Percentiles rank a stretch among this genome's conserved stretches.
phyloP scores from a whole-genome alignment of 2,329 filamentous ascomycete genomes.

The Chrysosphaeria jannelii region DNA sequence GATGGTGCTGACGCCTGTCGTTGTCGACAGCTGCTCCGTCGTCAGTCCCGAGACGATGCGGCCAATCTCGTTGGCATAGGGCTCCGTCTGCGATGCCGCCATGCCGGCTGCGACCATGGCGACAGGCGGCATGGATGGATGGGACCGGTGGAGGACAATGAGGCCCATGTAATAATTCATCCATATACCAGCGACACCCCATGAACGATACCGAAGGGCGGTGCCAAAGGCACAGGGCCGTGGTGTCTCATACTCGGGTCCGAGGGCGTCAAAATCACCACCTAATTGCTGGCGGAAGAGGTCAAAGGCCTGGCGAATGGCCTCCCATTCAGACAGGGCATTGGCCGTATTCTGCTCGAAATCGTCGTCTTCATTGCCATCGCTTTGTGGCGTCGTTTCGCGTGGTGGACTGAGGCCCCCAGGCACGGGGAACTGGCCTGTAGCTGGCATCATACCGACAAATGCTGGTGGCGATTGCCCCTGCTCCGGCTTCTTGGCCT shows the following conservation, averaged over 20 bases:
- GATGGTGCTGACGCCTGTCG: slow-evolving; percentile 36
- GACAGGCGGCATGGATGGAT: slow-evolving; percentile 74
- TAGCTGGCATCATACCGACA: slow-evolving; percentile 22
- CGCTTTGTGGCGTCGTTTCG: slow-evolving; percentile 12
- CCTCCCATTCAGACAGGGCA: slow-evolving; percentile 53
- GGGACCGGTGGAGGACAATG: slow-evolving; percentile 53
- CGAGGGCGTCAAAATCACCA: slow-evolving; percentile 45
- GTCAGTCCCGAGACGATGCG: slow-evolving; percentile 48
- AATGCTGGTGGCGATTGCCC: slow-evolving; percentile 16
- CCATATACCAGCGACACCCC: slow-evolving; percentile 70
- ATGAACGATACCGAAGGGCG: slow-evolving; percentile 55
- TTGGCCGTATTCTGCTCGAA: slow-evolving; percentile 32
- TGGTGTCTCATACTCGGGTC: slow-evolving; percentile 30
- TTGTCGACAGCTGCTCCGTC: slow-evolving; percentile 20
- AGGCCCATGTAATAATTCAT: slow-evolving; percentile 62
- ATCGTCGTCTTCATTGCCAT: slow-evolving; percentile 20
- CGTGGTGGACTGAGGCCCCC: slow-evolving; percentile 22
- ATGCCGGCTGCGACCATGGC: slow-evolving; percentile 66
- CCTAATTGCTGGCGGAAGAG: slow-evolving; percentile 35
- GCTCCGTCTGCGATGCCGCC: slow-evolving; percentile 38
- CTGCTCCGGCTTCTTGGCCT: slow-evolving; percentile 18
- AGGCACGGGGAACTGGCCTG: slow-evolving; percentile 18
- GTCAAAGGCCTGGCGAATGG: slow-evolving; percentile 40
- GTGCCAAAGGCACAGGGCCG: slow-evolving; percentile 63
- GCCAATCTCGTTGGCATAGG: slow-evolving; percentile 44